These are phyloP conservation scores for Bonia amplexicaulis DNA, from an alignment of 176 grass and related monocot genomes.

Conservation along the genomic window DNA sequence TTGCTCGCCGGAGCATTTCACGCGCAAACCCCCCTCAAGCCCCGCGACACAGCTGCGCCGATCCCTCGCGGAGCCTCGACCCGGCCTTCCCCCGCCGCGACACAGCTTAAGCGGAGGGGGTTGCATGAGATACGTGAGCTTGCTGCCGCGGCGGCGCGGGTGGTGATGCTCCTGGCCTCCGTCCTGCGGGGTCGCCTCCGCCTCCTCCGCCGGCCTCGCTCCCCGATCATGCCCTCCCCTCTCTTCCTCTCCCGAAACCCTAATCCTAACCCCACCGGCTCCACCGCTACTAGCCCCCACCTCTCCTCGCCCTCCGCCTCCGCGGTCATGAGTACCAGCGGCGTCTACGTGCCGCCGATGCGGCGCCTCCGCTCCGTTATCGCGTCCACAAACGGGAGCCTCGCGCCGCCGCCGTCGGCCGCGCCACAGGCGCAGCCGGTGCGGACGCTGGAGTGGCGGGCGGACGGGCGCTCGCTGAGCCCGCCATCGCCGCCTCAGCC, in stretches of 20 bases:
- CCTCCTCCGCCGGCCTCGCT: constrained; percentile 35
- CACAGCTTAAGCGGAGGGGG: background rate
- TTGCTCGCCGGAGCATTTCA: background rate
- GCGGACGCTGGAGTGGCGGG: constrained; percentile 46
- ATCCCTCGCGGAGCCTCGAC: no score
- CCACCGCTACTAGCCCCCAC: background rate
- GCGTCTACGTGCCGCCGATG: constrained; percentile 86
- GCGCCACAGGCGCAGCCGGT: constrained; percentile 14
- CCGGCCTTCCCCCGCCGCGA: background rate
- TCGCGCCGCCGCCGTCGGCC: constrained; percentile 35
- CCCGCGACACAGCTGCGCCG: background rate
- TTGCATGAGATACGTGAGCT: constrained; percentile 42
- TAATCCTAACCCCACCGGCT: constrained; percentile 24
- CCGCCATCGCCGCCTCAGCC: constrained; percentile 21
- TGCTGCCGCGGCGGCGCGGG: constrained; percentile 21
- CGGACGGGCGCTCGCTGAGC: constrained; percentile 30
- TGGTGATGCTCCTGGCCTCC: constrained; percentile 61
- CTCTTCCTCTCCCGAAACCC: constrained; percentile 47
- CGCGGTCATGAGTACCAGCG: constrained; percentile 39
- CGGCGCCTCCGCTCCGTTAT: constrained; percentile 84
- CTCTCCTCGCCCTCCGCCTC: background rate
- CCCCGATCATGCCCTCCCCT: constrained; percentile 48
- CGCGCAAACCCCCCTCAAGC: background rate
- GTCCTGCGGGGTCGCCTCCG: constrained; percentile 50
- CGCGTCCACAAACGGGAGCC: constrained; percentile 63